Evolutionary conservation across 2,329 filamentous ascomycete species (phyloP).

Genomic region (Clarireedia monteithiana): DNA sequence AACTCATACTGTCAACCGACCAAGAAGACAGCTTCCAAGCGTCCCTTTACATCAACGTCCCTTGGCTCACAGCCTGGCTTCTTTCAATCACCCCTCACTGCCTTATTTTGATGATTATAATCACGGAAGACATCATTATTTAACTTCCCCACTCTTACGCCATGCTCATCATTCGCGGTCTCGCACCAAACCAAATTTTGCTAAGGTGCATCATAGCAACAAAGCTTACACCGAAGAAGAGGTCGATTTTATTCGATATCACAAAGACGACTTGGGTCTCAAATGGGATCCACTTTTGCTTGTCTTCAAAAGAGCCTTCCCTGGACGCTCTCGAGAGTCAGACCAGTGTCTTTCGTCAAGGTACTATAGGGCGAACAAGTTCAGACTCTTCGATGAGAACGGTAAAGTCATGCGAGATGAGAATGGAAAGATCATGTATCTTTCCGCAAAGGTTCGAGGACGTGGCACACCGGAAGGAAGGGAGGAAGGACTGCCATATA

Average conservation of each 20-base stretch:
- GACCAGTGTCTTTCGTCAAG: constrained; percentile 11
- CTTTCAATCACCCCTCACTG: neutral
- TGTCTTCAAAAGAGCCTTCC: neutral
- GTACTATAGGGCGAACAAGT: constrained; percentile 11
- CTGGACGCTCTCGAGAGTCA: neutral
- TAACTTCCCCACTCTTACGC: neutral
- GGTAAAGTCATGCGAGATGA: constrained; percentile 1
- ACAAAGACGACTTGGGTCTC: constrained; percentile 8
- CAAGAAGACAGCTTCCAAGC: neutral
- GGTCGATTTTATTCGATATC: constrained; percentile 13
- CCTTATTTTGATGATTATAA: neutral
- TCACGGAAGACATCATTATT: neutral
- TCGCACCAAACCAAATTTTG: neutral
- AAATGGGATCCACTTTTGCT: constrained; percentile 7
- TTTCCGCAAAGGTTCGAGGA: constrained; percentile 10
- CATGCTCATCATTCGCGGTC: neutral
- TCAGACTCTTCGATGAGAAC: constrained; percentile 1
- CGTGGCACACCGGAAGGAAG: constrained; percentile 7
- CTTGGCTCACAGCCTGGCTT: neutral
- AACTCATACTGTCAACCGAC: neutral
- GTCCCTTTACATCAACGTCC: neutral
- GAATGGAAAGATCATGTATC: constrained; percentile 7
- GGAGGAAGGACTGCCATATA: constrained; percentile 7
- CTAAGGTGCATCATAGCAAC: constrained; percentile 12
- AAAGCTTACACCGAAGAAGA: constrained; percentile 12